Conservation (phyloP, 257 asterid species). For the Thymus mandschuricus region DNA sequence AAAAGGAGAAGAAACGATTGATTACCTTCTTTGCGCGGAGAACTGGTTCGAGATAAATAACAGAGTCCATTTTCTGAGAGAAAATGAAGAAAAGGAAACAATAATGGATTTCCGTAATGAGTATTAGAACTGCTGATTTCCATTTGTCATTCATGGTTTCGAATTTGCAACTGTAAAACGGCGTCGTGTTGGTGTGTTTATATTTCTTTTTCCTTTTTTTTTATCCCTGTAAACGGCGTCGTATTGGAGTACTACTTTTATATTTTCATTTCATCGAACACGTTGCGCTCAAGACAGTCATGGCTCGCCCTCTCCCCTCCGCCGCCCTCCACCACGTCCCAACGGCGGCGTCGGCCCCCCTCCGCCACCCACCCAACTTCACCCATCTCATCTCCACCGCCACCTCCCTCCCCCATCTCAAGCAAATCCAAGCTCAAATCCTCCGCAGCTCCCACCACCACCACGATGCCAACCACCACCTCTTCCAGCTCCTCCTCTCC, state of each 20-base stretch:
- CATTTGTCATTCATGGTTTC: neutral
- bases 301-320: conserved; percentile 42
- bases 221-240: too few relatives aligned
- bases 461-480: conserved; percentile 37
- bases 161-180: neutral
- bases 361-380: conserved; percentile 38
- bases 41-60: conserved; percentile 41
- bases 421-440: conserved; percentile 66
- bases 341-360: conserved; percentile 25
- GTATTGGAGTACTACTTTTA: too few relatives aligned
- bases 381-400: conserved; percentile 48
- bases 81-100: neutral
- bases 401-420: conserved; percentile 57
- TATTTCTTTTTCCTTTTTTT: too few relatives aligned
- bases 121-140: neutral
- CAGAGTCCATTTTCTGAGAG: conserved; percentile 32
- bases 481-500: conserved; percentile 56
- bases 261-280: conserved; percentile 24
- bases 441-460: conserved; percentile 45
- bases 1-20: neutral
- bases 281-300: conserved; percentile 14
- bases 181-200: neutral
- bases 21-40: conserved; percentile 48
- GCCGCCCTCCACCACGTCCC: conserved; percentile 34
- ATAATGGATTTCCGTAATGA: conserved; percentile 10